A percentile compares a stretch with the other conserved stretches of the same genome.
Evolutionary conservation across 75 land plant genomes (phyloP).

Genomic region (Sequoiadendron giganteum): DNA sequence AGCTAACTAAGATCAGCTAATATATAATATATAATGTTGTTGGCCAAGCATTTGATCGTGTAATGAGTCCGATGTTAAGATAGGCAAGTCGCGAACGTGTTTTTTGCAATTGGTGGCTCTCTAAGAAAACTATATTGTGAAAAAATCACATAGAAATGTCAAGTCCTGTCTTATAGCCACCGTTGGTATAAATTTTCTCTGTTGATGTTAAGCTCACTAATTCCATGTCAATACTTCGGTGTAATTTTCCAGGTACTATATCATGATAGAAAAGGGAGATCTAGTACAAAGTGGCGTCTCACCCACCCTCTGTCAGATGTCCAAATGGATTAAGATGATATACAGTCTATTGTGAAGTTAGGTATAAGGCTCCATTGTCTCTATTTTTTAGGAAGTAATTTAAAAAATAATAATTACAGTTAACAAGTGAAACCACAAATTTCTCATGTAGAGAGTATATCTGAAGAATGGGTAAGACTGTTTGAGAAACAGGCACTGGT

Average conservation of each 20-base stretch:
- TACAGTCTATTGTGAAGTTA: not conserved
- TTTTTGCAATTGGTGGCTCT: not conserved
- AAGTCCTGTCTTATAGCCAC: not conserved
- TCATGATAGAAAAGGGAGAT: slow-evolving; percentile 3
- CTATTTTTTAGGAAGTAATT: not conserved
- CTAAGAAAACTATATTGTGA: not conserved
- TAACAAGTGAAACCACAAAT: not conserved
- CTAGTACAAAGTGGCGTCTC: slow-evolving; percentile 12
- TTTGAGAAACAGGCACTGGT: not conserved
- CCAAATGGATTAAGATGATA: not conserved
- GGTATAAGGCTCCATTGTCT: not conserved
- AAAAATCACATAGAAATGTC: not conserved
- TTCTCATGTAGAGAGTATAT: not conserved
- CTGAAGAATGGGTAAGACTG: not conserved
- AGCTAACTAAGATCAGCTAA: not conserved
- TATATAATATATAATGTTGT: not conserved
- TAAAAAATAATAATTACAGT: no score
- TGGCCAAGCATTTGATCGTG: not conserved
- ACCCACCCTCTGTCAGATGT: slow-evolving; percentile 13
- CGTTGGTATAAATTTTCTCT: not conserved
- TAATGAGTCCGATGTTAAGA: not conserved
- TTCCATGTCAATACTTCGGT: not conserved
- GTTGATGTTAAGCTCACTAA: not conserved
- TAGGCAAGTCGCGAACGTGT: not conserved
- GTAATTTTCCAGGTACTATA: slow-evolving; percentile 11